phyloP scores from a whole-genome alignment of 768 basidiomycete genomes.

The Symmetrospora coprosmae region DNA sequence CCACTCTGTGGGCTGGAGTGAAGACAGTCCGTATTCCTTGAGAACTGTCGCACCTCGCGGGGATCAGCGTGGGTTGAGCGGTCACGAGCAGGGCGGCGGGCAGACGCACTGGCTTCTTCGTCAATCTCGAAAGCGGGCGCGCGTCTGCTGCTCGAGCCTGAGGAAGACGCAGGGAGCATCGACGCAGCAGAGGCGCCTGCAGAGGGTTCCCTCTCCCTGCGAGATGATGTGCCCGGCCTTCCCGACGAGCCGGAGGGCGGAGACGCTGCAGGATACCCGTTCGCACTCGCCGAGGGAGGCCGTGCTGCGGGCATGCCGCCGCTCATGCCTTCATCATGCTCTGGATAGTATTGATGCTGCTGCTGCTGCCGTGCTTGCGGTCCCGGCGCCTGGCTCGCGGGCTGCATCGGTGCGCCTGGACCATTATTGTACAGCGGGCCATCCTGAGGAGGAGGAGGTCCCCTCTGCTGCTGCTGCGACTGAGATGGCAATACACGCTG shows the following conservation, averaged over 20 bases:
- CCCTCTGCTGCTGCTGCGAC: conserved; percentile 13
- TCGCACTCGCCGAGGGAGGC: not conserved
- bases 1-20: conserved; percentile 57
- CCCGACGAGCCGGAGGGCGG: not conserved
- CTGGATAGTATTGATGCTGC: too few species aligned
- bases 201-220: too few species aligned
- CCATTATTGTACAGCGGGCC: too few species aligned
- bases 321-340: too few species aligned
- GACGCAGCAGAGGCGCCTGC: too few species aligned
- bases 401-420: not conserved
- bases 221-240: not conserved
- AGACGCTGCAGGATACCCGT: not conserved
- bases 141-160: too few species aligned
- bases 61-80: not conserved
- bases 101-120: conserved; percentile 46
- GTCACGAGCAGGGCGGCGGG: conserved; percentile 7
- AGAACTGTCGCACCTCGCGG: conserved; percentile 41
- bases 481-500: conserved; percentile 13
- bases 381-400: not conserved
- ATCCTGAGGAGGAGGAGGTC: too few species aligned
- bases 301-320: too few species aligned
- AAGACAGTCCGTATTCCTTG: conserved; percentile 72
- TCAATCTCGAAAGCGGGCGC: conserved; percentile 58
- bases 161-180: too few species aligned
- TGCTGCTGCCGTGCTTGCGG: not conserved